Percentiles rank a stretch among this genome's conserved stretches.
These are phyloP conservation scores for Ophiostoma fasciatum DNA, from an alignment of 2,329 filamentous ascomycete genomes.

Conservation along the genomic window DNA sequence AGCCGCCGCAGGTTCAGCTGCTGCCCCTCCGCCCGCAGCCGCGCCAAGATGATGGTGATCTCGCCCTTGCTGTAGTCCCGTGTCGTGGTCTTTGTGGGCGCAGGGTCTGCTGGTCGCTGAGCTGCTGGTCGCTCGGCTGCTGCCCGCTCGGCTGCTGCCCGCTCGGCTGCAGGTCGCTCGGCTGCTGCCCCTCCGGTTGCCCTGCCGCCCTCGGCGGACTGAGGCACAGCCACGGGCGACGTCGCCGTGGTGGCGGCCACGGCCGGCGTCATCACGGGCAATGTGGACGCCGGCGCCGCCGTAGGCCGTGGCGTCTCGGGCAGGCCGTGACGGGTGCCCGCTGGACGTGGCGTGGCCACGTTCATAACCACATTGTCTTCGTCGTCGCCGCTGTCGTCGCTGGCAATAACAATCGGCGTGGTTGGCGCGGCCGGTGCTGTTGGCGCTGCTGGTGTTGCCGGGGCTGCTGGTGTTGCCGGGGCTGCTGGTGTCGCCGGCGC, in stretches of 20 bases:
- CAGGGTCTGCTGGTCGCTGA: neutral
- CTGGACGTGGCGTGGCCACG: too few relatives aligned
- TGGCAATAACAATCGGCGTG: too few relatives aligned
- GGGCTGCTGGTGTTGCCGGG: too few relatives aligned
- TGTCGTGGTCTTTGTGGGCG: neutral
- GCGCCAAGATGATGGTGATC: constrained; percentile 1
- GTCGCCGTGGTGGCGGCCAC: neutral
- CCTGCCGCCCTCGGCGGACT: neutral
- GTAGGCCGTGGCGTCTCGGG: too few relatives aligned
- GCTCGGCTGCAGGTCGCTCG: neutral
- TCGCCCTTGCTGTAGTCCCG: neutral
- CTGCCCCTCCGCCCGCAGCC: neutral
- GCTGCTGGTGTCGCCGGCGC: too few relatives aligned
- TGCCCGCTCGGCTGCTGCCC: neutral
- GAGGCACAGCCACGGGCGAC: neutral
- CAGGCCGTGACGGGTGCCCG: too few relatives aligned
- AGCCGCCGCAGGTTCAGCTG: constrained; percentile 4
- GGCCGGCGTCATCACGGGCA: neutral
- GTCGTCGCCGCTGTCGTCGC: too few relatives aligned
- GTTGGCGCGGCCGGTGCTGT: too few relatives aligned
- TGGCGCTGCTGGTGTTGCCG: too few relatives aligned
- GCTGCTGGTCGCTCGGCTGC: too few relatives aligned
- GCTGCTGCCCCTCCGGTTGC: neutral
- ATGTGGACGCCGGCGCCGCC: too few relatives aligned
- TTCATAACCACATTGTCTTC: too few relatives aligned